These are phyloP conservation scores for Tilletia indica DNA, from an alignment of 1,284 basidiomycete genomes.

Conservation along the genomic window DNA sequence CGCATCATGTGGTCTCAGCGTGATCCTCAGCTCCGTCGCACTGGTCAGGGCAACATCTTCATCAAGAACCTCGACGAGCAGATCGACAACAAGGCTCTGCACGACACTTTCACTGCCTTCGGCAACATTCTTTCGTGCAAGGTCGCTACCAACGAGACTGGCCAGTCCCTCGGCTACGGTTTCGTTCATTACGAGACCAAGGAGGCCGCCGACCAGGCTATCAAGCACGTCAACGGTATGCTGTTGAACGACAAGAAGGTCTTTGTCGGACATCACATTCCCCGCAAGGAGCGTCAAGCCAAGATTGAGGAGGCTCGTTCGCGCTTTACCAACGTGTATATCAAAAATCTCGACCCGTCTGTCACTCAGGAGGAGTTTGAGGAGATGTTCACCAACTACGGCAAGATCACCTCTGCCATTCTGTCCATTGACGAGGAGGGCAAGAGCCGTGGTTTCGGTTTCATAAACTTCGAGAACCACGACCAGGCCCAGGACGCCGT, in stretches of 20 bases:
- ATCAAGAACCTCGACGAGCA: constrained; percentile 99
- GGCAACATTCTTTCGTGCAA: constrained; percentile 99
- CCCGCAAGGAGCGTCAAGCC: constrained; percentile 76
- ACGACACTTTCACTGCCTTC: constrained; percentile 99
- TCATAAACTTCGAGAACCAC: constrained; percentile 93
- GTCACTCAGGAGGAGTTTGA: constrained; percentile 84
- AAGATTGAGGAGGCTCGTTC: constrained; percentile 97
- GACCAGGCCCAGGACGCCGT: constrained; percentile 89
- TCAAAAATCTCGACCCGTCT: constrained; percentile 92
- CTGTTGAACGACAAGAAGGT: constrained; percentile 85
- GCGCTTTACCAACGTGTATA: constrained; percentile 96
- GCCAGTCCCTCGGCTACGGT: constrained; percentile 66
- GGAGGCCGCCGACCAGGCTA: constrained; percentile 84
- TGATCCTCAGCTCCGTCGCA: constrained; percentile 98
- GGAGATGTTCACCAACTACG: constrained; percentile 76
- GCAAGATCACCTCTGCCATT: constrained; percentile 85
- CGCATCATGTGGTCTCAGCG: constrained; percentile 99
- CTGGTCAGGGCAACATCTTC: constrained; percentile 99
- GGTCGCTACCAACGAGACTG: constrained; percentile 66
- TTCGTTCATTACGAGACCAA: constrained; percentile 99
- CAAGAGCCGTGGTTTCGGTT: constrained; percentile 91
- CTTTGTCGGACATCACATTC: constrained; percentile 95
- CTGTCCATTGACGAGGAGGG: constrained; percentile 73
- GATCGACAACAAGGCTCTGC: constrained; percentile 99
- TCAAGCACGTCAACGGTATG: constrained; percentile 99